Evolutionary conservation across 2,329 filamentous ascomycete genomes (phyloP).

Genomic region (Nothopassalora personata): DNA sequence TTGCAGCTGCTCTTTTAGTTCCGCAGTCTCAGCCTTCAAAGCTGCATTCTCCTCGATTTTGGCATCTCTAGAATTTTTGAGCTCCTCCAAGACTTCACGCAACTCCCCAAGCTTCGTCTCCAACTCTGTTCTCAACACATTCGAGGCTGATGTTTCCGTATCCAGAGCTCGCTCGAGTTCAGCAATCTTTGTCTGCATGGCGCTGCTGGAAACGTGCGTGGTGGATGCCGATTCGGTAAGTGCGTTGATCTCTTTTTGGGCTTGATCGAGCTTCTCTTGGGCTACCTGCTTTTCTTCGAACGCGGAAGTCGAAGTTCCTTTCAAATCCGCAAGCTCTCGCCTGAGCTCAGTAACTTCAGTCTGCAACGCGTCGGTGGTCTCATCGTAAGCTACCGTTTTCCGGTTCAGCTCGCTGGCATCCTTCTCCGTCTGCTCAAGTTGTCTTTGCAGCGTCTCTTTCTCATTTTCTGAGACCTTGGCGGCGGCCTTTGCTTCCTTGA

Average conservation of each 20-base stretch:
- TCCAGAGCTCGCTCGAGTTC: not conserved
- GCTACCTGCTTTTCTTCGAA: not conserved
- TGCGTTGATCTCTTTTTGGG: not conserved
- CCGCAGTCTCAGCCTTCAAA: not conserved
- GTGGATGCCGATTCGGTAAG: not conserved
- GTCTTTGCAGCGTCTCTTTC: not conserved
- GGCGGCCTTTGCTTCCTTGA: not conserved
- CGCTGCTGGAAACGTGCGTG: not conserved
- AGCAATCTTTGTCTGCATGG: not conserved
- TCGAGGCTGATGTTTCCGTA: not conserved
- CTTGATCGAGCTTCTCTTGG: not conserved
- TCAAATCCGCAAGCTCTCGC: constrained; percentile 1
- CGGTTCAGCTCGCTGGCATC: not conserved
- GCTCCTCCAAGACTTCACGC: not conserved
- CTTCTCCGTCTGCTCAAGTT: constrained; percentile 2
- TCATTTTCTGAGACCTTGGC: not conserved
- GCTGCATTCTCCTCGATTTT: not conserved
- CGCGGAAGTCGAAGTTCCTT: not conserved
- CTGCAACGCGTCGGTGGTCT: not conserved
- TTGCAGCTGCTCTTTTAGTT: not conserved
- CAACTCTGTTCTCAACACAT: not conserved
- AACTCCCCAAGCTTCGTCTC: not conserved
- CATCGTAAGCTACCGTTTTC: not conserved
- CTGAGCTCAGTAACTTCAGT: not conserved
- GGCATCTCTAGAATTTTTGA: not conserved